Evolutionary conservation across 176 grass and related monocot genomes (phyloP).

Genomic region (Saccharum spontaneum): DNA sequence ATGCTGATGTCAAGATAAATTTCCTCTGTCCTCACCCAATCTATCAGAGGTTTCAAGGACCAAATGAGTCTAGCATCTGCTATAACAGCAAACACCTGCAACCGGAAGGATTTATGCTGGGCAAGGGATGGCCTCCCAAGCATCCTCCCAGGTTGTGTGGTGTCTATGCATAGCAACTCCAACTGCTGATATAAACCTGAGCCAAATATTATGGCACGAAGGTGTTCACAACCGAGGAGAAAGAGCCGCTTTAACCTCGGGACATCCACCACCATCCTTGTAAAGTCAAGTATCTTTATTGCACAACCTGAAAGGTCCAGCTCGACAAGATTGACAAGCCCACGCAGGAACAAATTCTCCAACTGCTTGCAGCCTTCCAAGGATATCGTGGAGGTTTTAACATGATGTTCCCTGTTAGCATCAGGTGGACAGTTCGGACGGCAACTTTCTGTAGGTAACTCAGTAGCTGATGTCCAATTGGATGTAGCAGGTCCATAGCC

Average conservation of each 20-base stretch:
- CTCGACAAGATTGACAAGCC: constrained; percentile 9
- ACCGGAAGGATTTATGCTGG: neutral
- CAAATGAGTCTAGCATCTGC: neutral
- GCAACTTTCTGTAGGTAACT: neutral
- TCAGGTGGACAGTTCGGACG: fast-evolving
- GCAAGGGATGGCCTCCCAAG: neutral
- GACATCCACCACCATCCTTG: neutral
- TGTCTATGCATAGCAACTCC: neutral
- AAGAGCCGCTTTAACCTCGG: neutral
- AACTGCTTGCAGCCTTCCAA: neutral
- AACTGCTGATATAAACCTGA: too few species aligned
- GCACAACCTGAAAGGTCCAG: constrained; percentile 9
- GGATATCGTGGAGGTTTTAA: neutral
- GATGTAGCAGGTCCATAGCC: neutral
- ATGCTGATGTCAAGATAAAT: neutral
- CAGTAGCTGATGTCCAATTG: neutral
- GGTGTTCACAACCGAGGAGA: neutral
- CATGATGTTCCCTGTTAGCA: neutral
- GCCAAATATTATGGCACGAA: neutral
- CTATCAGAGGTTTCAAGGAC: too few species aligned
- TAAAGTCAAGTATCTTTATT: constrained; percentile 15
- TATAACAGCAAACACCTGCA: neutral
- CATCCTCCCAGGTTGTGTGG: neutral
- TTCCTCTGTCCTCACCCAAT: too few species aligned
- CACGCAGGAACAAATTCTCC: neutral